Conservation (phyloP, 2,329 filamentous ascomycete species). For the Ilyonectria robusta region DNA sequence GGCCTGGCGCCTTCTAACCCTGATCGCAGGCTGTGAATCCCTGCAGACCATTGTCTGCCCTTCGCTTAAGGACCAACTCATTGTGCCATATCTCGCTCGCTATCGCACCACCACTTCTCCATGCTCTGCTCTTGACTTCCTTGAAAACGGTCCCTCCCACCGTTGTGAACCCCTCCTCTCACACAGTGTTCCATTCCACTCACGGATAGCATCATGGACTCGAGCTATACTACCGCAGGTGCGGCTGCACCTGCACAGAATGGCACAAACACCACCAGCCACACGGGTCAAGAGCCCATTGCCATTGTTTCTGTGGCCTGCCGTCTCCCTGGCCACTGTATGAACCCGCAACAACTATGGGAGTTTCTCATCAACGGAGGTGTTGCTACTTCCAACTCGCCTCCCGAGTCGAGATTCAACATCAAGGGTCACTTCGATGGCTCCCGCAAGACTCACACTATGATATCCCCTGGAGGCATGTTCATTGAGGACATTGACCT, state of each 20-base stretch:
- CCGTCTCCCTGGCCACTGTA: conserved; percentile 56
- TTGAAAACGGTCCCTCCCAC: conserved; percentile 23
- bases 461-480: conserved; percentile 54
- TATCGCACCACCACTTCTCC: conserved; percentile 23
- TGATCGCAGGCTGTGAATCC: conserved; percentile 14
- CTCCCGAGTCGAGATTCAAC: conserved; percentile 52
- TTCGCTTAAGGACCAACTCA: conserved; percentile 24
- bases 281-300: conserved; percentile 44
- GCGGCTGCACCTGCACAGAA: conserved; percentile 9
- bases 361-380: conserved; percentile 51
- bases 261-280: conserved; percentile 4
- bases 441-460: conserved; percentile 53
- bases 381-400: conserved; percentile 47
- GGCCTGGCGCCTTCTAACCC: conserved; percentile 3
- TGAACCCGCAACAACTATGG: conserved; percentile 54
- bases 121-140: conserved; percentile 17
- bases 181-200: conserved; percentile 1
- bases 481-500: conserved; percentile 51
- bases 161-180: conserved; percentile 8
- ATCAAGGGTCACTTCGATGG: conserved; percentile 55
- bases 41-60: conserved; percentile 8
- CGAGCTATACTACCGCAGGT: not conserved
- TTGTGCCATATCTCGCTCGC: conserved; percentile 21
- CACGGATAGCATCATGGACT: conserved; percentile 1
- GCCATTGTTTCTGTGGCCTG: conserved; percentile 61